Percentiles rank a stretch among this genome's conserved stretches.
These are phyloP conservation scores for Kwoniella dendrophila DNA, from an alignment of 768 basidiomycete genomes.

Conservation along the genomic window DNA sequence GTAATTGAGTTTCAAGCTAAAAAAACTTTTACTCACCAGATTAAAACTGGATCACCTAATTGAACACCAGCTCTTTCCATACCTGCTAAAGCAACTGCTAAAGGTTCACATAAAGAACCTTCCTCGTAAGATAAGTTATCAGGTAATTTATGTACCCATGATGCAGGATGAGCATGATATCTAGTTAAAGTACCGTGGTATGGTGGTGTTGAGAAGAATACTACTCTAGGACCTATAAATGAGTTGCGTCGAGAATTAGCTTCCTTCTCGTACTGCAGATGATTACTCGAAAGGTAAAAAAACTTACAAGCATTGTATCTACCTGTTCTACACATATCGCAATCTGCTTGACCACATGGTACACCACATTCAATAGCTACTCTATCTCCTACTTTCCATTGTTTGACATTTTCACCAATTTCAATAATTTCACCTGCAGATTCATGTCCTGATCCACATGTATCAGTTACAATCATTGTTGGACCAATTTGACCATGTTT, in stretches of 20 bases:
- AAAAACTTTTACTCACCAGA: slow-evolving; percentile 48
- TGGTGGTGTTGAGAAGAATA: slow-evolving; percentile 58
- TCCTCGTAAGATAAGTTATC: slow-evolving; percentile 57
- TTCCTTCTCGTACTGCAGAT: too few species aligned
- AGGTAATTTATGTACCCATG: slow-evolving; percentile 58
- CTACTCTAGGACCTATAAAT: slow-evolving; percentile 51
- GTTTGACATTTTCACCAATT: slow-evolving; percentile 54
- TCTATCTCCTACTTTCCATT: slow-evolving; percentile 55
- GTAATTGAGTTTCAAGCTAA: too few species aligned
- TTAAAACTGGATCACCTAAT: slow-evolving; percentile 57
- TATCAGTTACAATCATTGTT: slow-evolving; percentile 55
- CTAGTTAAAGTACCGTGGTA: slow-evolving; percentile 57
- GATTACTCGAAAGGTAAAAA: background rate
- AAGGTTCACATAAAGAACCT: slow-evolving; percentile 57
- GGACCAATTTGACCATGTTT: slow-evolving; percentile 57
- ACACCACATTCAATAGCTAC: slow-evolving; percentile 55
- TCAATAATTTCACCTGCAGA: slow-evolving; percentile 56
- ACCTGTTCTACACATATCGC: slow-evolving; percentile 56
- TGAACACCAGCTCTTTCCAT: slow-evolving; percentile 55
- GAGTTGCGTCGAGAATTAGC: background rate
- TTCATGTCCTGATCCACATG: slow-evolving; percentile 55
- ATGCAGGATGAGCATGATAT: slow-evolving; percentile 53
- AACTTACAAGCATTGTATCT: slow-evolving; percentile 58
- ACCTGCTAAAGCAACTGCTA: slow-evolving; percentile 58
- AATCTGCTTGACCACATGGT: slow-evolving; percentile 52